Base-by-base conservation (phyloP, 129 eudicot genomes). In the Chrysanthemum lavandulifolium region DNA sequence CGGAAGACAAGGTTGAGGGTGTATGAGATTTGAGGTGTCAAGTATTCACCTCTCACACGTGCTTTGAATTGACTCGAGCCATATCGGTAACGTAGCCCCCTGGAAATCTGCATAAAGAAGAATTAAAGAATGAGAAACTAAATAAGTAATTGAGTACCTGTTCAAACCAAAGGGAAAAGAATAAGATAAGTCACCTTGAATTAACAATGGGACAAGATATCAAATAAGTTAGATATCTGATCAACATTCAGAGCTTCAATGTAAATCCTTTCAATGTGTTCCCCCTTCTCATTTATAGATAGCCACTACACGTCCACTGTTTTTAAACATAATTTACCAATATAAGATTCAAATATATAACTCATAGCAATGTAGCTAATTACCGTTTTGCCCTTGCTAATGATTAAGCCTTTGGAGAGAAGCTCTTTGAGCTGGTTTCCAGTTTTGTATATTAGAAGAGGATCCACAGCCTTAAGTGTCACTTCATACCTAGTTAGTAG, bases 321-420 rank as follows among this genome's bases (percentile, higher is more conserved):
- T 50, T 61, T 1, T 49, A 13, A 19, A 29, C 11, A 5, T 13
- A 21, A 19, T 59, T 45, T 43, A 2, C 25, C 58, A 73, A 40
- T 40, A 40, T 1, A 40, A 40, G 6, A 1, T 40, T 40, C 2
- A 40, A 6, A 40, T 40, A 52, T 64, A 52, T 43, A 63, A 52
- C 65, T 65, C 65, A 13, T 15, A 10, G 4, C 23, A n/a, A 54
- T 54, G 61, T 55, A 55, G 61, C 6, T 14, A 40, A 73, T 51
- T 63, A 73, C 77, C 70, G 43, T 62, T 62, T 51, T 62, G 8
- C 77, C 77, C 1, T 7, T 21, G 14, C 50, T 48, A 50, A 62
- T 21, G 13, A 29, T 8, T 18, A 73, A 19, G 18, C 77, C 77
- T 12, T 62, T n/a, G 21, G 2, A 50, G 8, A 62, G 19, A 48